Evolutionary conservation across 441 rosid genomes (phyloP), one percentile per base, ranked within the genome.

Genomic region (Croton setiger): DNA sequence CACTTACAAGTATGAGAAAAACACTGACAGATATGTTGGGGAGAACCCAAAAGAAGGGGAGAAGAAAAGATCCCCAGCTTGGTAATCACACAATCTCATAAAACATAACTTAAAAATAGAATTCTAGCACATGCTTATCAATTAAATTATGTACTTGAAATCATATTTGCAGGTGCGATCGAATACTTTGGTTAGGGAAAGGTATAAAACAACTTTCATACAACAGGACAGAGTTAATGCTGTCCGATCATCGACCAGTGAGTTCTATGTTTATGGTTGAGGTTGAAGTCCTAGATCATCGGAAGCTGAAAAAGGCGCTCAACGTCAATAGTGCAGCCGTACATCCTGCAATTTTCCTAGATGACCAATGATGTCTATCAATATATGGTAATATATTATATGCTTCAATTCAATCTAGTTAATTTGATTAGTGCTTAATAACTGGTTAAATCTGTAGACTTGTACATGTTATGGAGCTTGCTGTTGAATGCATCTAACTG

Each of bases 1-100:
- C 11, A 93, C 99, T 21, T 96, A 96, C 81, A 96, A 96, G 54
- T 93, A 93, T 15, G 97, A 93, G 82, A 81, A 87, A 39, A 88
- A 93, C 71, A 79, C 94, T 0, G 94, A 87, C 58, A 81, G 85
- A 80, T 93, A 89, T 52, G 86, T 87, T 4, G 99, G 98, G 15
- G 97, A 88, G 74, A 78, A 66, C 69, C 83, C 82, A 49, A 89
- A 65, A 80, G 99, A 92, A 74, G 96, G 91, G 66, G 96, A 91
- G 78, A 93, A 91, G 86, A 87, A 69, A 79, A 89, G 99, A 87
- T 88, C 99, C 61, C 99, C 98, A 0, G 98, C 99, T 53, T 96
- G 99, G 98, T 92, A 78, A 74, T 77, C 64, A 60, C 23, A n/a
- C 64, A 9, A 8, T 64, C 31, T 64, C 5, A 52, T 66, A 31